These are phyloP conservation scores for Boletus coccyginus DNA, from an alignment of 768 basidiomycete genomes.

Conservation along the genomic window DNA sequence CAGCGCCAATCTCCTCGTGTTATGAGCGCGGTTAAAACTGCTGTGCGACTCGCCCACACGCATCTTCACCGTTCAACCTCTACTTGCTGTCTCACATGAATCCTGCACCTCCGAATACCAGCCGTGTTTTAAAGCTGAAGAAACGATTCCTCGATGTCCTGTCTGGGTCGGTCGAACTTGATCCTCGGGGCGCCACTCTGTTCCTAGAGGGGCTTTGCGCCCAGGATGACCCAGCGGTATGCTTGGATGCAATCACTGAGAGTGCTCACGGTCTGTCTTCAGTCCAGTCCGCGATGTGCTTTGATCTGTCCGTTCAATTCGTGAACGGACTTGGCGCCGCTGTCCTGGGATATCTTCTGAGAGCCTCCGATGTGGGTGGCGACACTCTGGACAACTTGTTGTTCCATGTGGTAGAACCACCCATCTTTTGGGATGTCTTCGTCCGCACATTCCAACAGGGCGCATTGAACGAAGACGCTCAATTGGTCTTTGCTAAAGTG, in stretches of 20 bases:
- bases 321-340: slow-evolving; percentile 40
- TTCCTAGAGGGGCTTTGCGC: slow-evolving; percentile 49
- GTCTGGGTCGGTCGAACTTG: slow-evolving; percentile 26
- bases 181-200: slow-evolving; percentile 17
- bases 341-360: slow-evolving; percentile 40
- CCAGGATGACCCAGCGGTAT: slow-evolving; percentile 37
- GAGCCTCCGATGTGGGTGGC: slow-evolving; percentile 41
- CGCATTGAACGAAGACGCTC: slow-evolving; percentile 33
- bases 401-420: slow-evolving; percentile 44
- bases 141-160: slow-evolving; percentile 36
- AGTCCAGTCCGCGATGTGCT: slow-evolving; percentile 40
- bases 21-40: not conserved
- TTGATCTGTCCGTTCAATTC: slow-evolving; percentile 36
- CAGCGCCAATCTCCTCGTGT: not conserved
- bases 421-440: slow-evolving; percentile 47
- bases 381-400: slow-evolving; percentile 40
- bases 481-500: slow-evolving; percentile 44
- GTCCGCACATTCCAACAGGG: slow-evolving; percentile 31
- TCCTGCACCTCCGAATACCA: not conserved
- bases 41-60: not conserved
- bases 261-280: slow-evolving; percentile 37
- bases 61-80: not conserved
- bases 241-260: slow-evolving; percentile 36
- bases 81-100: not conserved
- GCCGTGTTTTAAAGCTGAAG: slow-evolving; percentile 22